phyloP scores from a whole-genome alignment of 2,329 filamentous ascomycete species.

The Fragosphaeria purpurea region DNA sequence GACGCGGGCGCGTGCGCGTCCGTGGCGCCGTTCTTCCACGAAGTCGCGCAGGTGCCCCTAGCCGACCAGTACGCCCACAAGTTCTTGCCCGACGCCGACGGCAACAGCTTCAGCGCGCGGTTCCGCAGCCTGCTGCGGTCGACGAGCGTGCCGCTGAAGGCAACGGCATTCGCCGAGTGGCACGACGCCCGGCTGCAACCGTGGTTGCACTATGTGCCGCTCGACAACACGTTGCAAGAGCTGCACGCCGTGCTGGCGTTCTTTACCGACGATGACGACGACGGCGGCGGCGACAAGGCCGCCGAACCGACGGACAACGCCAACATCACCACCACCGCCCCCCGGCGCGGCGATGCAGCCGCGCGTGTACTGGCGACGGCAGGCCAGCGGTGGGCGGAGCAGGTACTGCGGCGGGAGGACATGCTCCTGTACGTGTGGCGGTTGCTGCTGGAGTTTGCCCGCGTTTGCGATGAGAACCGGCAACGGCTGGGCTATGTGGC shows the following conservation, averaged over 20 bases:
- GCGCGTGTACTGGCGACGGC: constrained; percentile 49
- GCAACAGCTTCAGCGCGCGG: constrained; percentile 55
- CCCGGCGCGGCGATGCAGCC: constrained; percentile 38
- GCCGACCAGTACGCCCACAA: constrained; percentile 46
- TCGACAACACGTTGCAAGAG: constrained; percentile 59
- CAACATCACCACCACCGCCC: constrained; percentile 20
- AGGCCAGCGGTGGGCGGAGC: constrained; percentile 51
- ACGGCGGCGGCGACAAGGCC: constrained; percentile 37
- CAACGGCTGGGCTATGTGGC: constrained; percentile 33
- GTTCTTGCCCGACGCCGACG: constrained; percentile 61
- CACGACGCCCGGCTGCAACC: constrained; percentile 58
- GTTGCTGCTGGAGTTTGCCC: constrained; percentile 47
- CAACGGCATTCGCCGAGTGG: constrained; percentile 66
- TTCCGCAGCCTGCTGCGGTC: constrained; percentile 54
- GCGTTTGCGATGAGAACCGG: constrained; percentile 36
- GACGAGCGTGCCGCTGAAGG: constrained; percentile 58
- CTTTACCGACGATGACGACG: constrained; percentile 27
- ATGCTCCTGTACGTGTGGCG: constrained; percentile 58
- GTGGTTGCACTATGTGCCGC: constrained; percentile 64
- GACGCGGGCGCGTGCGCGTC: constrained; percentile 24
- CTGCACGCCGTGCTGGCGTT: constrained; percentile 56
- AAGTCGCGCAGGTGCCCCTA: constrained; percentile 28
- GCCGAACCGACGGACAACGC: constrained; percentile 18
- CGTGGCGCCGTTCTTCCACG: constrained; percentile 25
- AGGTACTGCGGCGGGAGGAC: constrained; percentile 52